Percentiles rank a stretch among this genome's conserved stretches.
Evolutionary conservation across 495 filamentous ascomycete species (phyloP).

Genomic region (Ascodesmis nigricans): DNA sequence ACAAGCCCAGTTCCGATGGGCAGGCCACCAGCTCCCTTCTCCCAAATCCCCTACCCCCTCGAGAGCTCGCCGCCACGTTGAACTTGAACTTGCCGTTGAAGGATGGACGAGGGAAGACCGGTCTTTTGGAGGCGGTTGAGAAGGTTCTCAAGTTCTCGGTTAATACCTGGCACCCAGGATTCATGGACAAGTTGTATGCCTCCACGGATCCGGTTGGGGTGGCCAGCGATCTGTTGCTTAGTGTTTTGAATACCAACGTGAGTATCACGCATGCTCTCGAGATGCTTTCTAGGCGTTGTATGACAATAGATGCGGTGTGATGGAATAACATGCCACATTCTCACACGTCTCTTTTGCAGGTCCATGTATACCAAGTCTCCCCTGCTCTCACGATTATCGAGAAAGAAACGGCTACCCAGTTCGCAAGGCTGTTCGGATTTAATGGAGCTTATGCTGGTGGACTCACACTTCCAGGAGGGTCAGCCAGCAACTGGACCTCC

Average conservation of each 20-base stretch:
- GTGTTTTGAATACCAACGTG: constrained; percentile 70
- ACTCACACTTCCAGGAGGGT: constrained; percentile 70
- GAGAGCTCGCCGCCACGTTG: constrained; percentile 42
- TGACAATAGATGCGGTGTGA: background rate
- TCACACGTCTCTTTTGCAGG: background rate
- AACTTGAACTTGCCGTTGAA: constrained; percentile 40
- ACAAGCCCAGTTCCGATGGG: no score
- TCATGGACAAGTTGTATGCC: constrained; percentile 80
- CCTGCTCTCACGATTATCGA: constrained; percentile 72
- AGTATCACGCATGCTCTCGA: constrained; percentile 11
- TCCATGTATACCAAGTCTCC: constrained; percentile 38
- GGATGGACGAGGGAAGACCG: constrained; percentile 43
- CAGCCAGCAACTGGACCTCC: constrained; percentile 64
- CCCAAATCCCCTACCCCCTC: constrained; percentile 47
- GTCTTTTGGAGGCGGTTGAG: constrained; percentile 40
- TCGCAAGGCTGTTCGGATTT: constrained; percentile 60
- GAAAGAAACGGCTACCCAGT: constrained; percentile 44
- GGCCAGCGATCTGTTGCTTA: constrained; percentile 59
- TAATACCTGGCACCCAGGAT: constrained; percentile 93
- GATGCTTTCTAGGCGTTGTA: background rate
- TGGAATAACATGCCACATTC: background rate
- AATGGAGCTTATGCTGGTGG: constrained; percentile 53
- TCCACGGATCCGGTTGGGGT: constrained; percentile 69
- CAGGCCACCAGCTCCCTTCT: constrained; percentile 23
- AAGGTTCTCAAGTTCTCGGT: constrained; percentile 59